Evolutionary conservation across 2,329 filamentous ascomycete genomes (phyloP), one percentile per base, ranked within the genome.

Genomic region (Ophiobolus disseminans): DNA sequence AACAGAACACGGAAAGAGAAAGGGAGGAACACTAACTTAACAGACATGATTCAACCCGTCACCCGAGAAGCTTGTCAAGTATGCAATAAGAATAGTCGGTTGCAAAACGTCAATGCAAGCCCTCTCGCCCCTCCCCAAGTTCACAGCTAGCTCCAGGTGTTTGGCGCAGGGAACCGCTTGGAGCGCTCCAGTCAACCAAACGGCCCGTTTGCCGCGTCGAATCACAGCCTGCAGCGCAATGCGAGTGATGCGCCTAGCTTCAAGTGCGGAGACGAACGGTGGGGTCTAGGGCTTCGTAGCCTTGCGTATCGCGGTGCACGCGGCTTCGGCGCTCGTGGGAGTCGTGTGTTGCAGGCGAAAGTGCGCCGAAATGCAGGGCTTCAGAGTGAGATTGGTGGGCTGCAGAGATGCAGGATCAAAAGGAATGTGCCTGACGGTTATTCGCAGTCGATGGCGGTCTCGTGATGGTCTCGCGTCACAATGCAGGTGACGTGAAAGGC

Each of bases 1-100:
- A 11, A n/a, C 17, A 11, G 19, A 17, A 8, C 9, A 30, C 20
- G 26, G 20, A 47, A 39, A 39, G 39, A 31, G 30, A 32, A 37
- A 36, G 35, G 48, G 52, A 55, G 39, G 23, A 42, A 50, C 60
- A 73, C 71, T 69, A 46, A 74, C 72, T 74, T 74, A 62, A 74
- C 66, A 53, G 71, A 73, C 72, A 74, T 74, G 40, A 30, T 61
- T 53, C 23, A 48, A 54, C 48, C 55, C 40, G 51, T 53, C 37
- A 48, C 49, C 44, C 42, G 52, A 52, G 14, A 31, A 53, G 53
- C 52, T 57, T 56, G 51, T 64, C 55, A 53, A 49, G 58, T 48
- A 51, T 56, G 53, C 53, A 40, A 52, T 50, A 46, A 49, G 52
- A 52, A 60, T 50, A 45, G 57, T 60, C 61, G 57, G 53, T 41